A percentile compares a stretch with the other conserved stretches of the same genome.
phyloP scores from a whole-genome alignment of 805 yeast genomes.

The Starmerella floricola region DNA sequence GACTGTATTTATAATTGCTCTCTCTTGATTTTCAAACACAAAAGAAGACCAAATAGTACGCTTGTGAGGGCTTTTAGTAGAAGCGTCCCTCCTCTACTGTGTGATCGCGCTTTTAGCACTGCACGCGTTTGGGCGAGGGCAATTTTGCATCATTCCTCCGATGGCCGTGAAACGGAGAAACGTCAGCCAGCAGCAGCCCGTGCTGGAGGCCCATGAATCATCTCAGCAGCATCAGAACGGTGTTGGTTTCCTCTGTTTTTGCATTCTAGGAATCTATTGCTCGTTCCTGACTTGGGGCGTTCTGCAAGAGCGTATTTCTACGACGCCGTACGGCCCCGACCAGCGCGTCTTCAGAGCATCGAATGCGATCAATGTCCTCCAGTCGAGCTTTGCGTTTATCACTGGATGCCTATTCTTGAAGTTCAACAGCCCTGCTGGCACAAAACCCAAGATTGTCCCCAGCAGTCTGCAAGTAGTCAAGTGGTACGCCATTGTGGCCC shows the following conservation, averaged over 20 bases:
- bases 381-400: constrained; percentile 57
- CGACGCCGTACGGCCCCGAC: constrained; percentile 55
- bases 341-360: constrained; percentile 57
- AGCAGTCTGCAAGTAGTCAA: constrained; percentile 13
- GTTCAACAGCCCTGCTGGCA: constrained; percentile 19
- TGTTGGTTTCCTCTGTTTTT: constrained; percentile 20
- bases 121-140: not conserved
- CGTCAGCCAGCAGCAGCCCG: not conserved
- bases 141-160: not conserved
- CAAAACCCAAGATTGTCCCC: constrained; percentile 13
- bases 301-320: constrained; percentile 76
- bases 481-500: constrained; percentile 26
- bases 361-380: constrained; percentile 61
- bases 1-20: too few relatives aligned
- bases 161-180: not conserved
- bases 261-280: constrained; percentile 59
- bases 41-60: too few relatives aligned
- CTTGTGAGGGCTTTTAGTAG: too few relatives aligned
- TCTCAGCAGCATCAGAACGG: not conserved
- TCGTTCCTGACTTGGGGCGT: constrained; percentile 88
- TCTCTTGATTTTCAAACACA: too few relatives aligned
- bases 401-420: constrained; percentile 53
- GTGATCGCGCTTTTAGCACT: too few relatives aligned
- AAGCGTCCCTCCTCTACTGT: too few relatives aligned
- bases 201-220: not conserved